A percentile compares a stretch with the other conserved stretches of the same genome.
These are phyloP conservation scores for Penicillium occitanis DNA, from an alignment of 2,329 filamentous ascomycete genomes.

Conservation along the genomic window DNA sequence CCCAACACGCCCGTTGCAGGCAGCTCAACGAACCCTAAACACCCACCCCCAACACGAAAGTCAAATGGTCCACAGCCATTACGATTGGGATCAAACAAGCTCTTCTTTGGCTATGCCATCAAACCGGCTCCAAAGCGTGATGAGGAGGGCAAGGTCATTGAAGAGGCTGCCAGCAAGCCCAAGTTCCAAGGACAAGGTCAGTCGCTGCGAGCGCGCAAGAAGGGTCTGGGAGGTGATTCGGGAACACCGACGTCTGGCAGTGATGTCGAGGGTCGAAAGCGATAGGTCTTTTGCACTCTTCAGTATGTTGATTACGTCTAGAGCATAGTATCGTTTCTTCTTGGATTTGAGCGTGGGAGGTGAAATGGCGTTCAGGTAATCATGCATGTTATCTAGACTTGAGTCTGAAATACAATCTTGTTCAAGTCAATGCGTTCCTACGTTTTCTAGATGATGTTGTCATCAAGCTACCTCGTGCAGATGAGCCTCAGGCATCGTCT, in stretches of 20 bases:
- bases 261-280: slow-evolving; percentile 18
- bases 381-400: slow-evolving; percentile 1
- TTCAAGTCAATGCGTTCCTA: neutral
- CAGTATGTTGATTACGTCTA: neutral
- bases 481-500: neutral
- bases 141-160: slow-evolving; percentile 60
- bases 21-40: slow-evolving; percentile 45
- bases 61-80: slow-evolving; percentile 84
- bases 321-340: neutral
- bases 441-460: neutral
- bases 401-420: neutral
- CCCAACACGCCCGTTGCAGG: slow-evolving; percentile 69
- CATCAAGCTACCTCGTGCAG: neutral
- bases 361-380: slow-evolving; percentile 17
- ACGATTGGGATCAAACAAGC: slow-evolving; percentile 78
- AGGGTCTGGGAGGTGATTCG: slow-evolving; percentile 44
- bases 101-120: slow-evolving; percentile 95
- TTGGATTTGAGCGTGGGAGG: slow-evolving; percentile 17
- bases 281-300: neutral
- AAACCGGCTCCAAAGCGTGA: slow-evolving; percentile 81
- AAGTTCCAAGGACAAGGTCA: slow-evolving; percentile 83
- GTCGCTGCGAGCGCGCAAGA: slow-evolving; percentile 74
- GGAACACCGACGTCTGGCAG: slow-evolving; percentile 34
- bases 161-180: slow-evolving; percentile 58
- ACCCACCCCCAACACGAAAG: slow-evolving; percentile 48